A percentile compares a stretch with the other conserved stretches of the same genome.
phyloP scores from a whole-genome alignment of 495 filamentous ascomycete species.

The Tuber calosporum region DNA sequence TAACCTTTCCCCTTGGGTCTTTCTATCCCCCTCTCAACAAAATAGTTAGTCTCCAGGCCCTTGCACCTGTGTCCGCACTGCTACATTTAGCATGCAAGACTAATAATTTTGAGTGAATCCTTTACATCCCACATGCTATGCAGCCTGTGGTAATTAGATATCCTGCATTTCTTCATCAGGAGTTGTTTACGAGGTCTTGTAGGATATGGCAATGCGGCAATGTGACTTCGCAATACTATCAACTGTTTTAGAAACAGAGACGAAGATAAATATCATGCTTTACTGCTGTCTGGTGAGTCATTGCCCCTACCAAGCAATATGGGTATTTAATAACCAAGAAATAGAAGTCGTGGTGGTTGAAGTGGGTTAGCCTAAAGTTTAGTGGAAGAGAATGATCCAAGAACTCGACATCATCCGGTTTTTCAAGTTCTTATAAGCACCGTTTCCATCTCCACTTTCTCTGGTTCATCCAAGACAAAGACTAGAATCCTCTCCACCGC shows the following conservation, averaged over 20 bases:
- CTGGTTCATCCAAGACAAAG: constrained; percentile 26
- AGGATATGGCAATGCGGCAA: neutral
- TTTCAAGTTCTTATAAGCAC: constrained; percentile 22
- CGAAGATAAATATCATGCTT: neutral
- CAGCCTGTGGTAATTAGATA: neutral
- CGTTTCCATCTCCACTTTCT: constrained; percentile 14
- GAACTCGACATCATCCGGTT: constrained; percentile 32
- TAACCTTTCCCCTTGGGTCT: too few relatives aligned
- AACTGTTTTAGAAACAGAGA: neutral
- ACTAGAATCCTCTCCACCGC: constrained; percentile 34
- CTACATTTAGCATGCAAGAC: neutral
- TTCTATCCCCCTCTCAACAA: neutral
- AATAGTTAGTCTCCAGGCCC: neutral
- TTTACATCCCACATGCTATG: neutral
- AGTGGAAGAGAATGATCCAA: constrained; percentile 30
- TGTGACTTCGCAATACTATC: neutral
- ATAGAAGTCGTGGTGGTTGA: neutral
- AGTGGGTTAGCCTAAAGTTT: constrained; percentile 21
- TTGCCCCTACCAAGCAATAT: neutral
- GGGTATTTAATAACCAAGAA: neutral
- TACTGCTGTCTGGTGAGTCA: neutral
- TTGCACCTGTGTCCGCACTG: neutral
- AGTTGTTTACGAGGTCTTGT: neutral
- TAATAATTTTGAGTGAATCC: neutral
- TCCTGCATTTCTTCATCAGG: too few relatives aligned